These are phyloP conservation scores for Paraphoma sp. DNA, from an alignment of 2,329 filamentous ascomycete genomes.

Conservation along the genomic window DNA sequence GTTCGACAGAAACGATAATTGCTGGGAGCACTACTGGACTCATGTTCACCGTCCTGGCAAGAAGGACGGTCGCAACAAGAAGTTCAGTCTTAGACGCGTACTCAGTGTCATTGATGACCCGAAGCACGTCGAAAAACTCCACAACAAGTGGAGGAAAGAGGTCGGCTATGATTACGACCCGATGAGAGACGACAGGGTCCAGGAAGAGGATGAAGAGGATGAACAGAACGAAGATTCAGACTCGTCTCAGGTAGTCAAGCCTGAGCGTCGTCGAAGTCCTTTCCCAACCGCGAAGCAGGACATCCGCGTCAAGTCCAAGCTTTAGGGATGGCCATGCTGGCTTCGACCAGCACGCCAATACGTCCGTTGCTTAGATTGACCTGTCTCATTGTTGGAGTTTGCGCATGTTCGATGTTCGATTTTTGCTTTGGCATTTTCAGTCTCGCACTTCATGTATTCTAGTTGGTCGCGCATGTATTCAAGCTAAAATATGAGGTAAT, in stretches of 20 bases:
- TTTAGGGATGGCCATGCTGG: background rate
- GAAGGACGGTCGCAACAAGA: conserved; percentile 35
- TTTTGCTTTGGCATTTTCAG: conserved; percentile 25
- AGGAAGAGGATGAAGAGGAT: conserved; percentile 8
- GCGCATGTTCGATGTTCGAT: conserved; percentile 11
- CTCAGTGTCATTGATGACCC: conserved; percentile 28
- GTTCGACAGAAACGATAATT: conserved; percentile 46
- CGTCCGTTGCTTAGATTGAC: background rate
- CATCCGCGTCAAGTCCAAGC: conserved; percentile 2
- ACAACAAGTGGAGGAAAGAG: conserved; percentile 28
- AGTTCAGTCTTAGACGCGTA: conserved; percentile 29
- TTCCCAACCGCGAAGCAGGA: conserved; percentile 6
- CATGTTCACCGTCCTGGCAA: conserved; percentile 35
- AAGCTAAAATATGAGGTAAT: conserved; percentile 34
- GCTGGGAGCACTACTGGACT: conserved; percentile 40
- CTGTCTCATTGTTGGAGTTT: conserved; percentile 7
- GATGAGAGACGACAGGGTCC: conserved; percentile 8
- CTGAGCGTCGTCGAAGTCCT: background rate
- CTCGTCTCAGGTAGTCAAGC: background rate
- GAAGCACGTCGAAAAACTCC: conserved; percentile 40
- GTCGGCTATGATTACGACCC: conserved; percentile 17
- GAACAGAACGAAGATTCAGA: conserved; percentile 2
- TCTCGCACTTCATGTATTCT: conserved; percentile 28
- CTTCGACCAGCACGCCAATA: background rate
- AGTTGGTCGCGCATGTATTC: conserved; percentile 20